A percentile compares a stretch with the other conserved stretches of the same genome.
Evolutionary conservation across 176 grass and related monocot species (phyloP).

Genomic region (Miscanthus lutarioriparius): DNA sequence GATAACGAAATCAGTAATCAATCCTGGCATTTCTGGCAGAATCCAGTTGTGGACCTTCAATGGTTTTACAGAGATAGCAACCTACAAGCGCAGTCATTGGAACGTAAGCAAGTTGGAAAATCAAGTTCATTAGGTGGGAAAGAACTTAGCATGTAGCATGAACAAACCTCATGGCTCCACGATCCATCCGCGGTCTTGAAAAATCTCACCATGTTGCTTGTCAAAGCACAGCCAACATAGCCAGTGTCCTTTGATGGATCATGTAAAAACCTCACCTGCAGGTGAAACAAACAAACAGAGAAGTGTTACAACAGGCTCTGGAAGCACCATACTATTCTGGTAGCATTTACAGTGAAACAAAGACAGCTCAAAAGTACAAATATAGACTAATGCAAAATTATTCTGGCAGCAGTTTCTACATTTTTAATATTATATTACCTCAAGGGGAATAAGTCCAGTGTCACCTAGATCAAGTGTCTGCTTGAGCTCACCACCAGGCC

Average conservation of each 20-base stretch:
- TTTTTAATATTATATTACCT: slow-evolving; percentile 39
- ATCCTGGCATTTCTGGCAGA: slow-evolving; percentile 88
- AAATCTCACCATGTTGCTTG: slow-evolving; percentile 92
- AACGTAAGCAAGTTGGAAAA: neutral
- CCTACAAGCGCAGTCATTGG: slow-evolving; percentile 29
- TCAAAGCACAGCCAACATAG: slow-evolving; percentile 82
- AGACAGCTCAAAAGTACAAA: neutral
- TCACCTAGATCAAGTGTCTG: slow-evolving; percentile 76
- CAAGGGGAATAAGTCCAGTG: slow-evolving; percentile 73
- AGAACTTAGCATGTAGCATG: slow-evolving; percentile 7
- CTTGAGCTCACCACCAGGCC: slow-evolving; percentile 90
- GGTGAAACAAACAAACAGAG: slow-evolving; percentile 14
- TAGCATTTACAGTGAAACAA: neutral
- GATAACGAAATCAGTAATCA: slow-evolving; percentile 92
- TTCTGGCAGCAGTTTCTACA: neutral
- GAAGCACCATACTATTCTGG: neutral
- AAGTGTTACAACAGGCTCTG: neutral
- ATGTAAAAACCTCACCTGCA: slow-evolving; percentile 93
- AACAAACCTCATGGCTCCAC: slow-evolving; percentile 85
- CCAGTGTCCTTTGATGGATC: slow-evolving; percentile 94
- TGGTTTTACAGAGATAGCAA: slow-evolving; percentile 70
- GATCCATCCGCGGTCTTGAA: slow-evolving; percentile 81
- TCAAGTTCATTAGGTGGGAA: neutral
- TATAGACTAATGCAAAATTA: neutral
- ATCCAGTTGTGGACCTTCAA: slow-evolving; percentile 91